Base-by-base conservation (phyloP, 768 basidiomycete genomes). In the Bullera alba region DNA sequence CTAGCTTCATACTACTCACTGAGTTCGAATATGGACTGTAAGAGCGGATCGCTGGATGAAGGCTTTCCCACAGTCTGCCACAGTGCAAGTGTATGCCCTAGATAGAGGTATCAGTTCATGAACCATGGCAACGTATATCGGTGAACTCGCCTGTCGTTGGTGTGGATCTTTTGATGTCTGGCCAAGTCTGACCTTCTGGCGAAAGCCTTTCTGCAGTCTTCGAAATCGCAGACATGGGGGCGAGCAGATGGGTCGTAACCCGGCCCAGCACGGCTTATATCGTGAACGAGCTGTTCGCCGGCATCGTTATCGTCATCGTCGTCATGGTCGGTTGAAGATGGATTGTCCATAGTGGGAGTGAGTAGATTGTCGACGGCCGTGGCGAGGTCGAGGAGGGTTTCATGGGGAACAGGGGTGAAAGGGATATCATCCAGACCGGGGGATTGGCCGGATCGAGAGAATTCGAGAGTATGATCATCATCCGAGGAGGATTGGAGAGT, bases 161-260 rank as follows among this genome's bases (percentile, higher is more conserved):
- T 72, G 47, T 77, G 76, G 39, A 77, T 77, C 19, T 74, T 39
- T 37, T 65, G 62, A 51, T 77, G 76, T 23, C 76, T 58, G 3
- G 67, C 64, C 34, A 75, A 63, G 49, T 75, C 75, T 32, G 67
- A 69, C 46, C 67, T 70, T n/a, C 75, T 53, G 2, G 73, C 68
- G 50, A 76, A 76, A 0, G 70, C 58, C 54, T 75, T 76, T 43
- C 51, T 48, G 51, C 75, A 76, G 8, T 45, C 51, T 0, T 41
- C 34, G 34, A 42, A 60, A 25, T 42, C 38, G 52, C 72, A 73
- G 27, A 56, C 50, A 50, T 54, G 69, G 0, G 70, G 70, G 16
- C 72, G 55, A n/a, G 48, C 44, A 25, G 44, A 23, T 16, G 52
- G 32, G 28, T 62, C 60, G 26, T 64, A 58, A 4, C 60, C 63